Percentiles rank a stretch among this genome's conserved stretches.
These are phyloP conservation scores for Lavandula angustifolia DNA, from an alignment of 257 asterid genomes.

Conservation along the genomic window DNA sequence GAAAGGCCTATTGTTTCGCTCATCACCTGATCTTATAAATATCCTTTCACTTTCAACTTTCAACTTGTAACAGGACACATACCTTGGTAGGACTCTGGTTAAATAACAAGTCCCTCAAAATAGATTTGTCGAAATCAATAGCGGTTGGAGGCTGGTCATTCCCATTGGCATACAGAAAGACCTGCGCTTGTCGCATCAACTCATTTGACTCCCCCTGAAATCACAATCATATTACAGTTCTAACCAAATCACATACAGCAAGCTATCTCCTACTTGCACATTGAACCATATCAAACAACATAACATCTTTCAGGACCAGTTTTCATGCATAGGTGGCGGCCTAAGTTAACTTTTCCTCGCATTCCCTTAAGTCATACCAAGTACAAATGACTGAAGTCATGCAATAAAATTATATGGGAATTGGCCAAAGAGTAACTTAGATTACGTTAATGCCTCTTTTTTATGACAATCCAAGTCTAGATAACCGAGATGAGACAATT, in stretches of 20 bases:
- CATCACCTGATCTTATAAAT: neutral
- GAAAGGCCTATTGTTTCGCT: neutral
- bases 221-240: slow-evolving; percentile 24
- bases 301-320: too few species aligned
- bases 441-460: neutral
- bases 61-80: slow-evolving; percentile 17
- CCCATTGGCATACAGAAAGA: slow-evolving; percentile 86
- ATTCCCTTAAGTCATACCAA: neutral
- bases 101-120: slow-evolving; percentile 76
- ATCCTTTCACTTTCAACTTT: neutral
- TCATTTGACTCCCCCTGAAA: slow-evolving; percentile 82
- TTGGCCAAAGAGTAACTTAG: neutral
- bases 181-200: slow-evolving; percentile 80
- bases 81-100: slow-evolving; percentile 97
- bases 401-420: slow-evolving; percentile 6
- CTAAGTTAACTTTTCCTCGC: too few species aligned
- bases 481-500: slow-evolving; percentile 15
- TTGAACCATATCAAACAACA: neutral
- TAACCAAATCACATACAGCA: neutral
- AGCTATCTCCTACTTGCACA: neutral
- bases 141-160: slow-evolving; percentile 82
- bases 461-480: neutral
- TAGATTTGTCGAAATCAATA: slow-evolving; percentile 77
- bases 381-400: slow-evolving; percentile 2
- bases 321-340: too few species aligned